Evolutionary conservation across 1,139 yeast genomes (phyloP).

Genomic region (Lodderomyces theae): DNA sequence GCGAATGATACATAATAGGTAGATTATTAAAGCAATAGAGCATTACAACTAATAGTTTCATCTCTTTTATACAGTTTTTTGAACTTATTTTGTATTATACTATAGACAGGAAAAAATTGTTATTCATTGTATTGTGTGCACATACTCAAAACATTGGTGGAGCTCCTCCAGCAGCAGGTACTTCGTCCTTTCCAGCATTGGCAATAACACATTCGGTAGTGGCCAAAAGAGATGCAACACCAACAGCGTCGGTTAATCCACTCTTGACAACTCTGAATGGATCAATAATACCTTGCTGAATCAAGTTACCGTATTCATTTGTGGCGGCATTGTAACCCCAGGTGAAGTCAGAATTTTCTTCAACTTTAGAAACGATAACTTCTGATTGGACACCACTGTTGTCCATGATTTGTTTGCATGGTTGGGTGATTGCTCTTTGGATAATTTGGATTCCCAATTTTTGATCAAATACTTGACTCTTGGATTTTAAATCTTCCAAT

Average conservation of each 20-base stretch:
- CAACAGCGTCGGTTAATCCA: slow-evolving; percentile 95
- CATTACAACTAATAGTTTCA: too few species aligned
- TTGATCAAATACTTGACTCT: slow-evolving; percentile 91
- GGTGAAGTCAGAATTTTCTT: slow-evolving; percentile 83
- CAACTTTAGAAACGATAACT: slow-evolving; percentile 94
- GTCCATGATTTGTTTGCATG: slow-evolving; percentile 95
- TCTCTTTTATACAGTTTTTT: background rate
- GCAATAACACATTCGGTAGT: slow-evolving; percentile 99
- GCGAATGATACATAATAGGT: slow-evolving; percentile 18
- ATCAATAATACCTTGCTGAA: slow-evolving; percentile 96
- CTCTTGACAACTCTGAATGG: slow-evolving; percentile 99
- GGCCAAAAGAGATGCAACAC: slow-evolving; percentile 96
- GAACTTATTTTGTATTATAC: background rate
- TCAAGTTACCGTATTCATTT: slow-evolving; percentile 95
- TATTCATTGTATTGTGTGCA: background rate
- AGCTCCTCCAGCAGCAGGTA: slow-evolving; percentile 59
- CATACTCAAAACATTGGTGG: slow-evolving; percentile 33
- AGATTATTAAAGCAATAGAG: slow-evolving; percentile 1
- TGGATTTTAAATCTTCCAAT: slow-evolving; percentile 65
- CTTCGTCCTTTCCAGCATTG: slow-evolving; percentile 91
- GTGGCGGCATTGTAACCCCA: slow-evolving; percentile 92
- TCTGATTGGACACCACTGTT: slow-evolving; percentile 99
- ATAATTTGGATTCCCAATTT: slow-evolving; percentile 96
- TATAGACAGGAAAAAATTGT: slow-evolving; percentile 2
- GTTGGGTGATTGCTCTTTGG: slow-evolving; percentile 92